phyloP scores from a whole-genome alignment of 352 stramenopile species.

The Phytophthora tubulina region DNA sequence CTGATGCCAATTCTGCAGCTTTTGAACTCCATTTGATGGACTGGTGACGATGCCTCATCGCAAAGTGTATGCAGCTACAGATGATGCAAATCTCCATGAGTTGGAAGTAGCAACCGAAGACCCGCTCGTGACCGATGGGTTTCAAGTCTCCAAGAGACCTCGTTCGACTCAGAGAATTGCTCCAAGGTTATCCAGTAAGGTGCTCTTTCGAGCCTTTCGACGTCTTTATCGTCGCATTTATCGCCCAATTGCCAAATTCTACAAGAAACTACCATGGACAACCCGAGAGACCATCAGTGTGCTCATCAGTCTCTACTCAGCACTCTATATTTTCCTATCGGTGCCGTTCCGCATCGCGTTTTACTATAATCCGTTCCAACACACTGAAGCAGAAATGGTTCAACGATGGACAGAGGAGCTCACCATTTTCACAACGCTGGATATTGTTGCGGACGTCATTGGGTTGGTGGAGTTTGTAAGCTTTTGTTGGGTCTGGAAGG shows the following conservation, averaged over 20 bases:
- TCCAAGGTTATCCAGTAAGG: conserved; percentile 7
- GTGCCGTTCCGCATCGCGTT: conserved; percentile 40
- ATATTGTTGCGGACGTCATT: conserved; percentile 34
- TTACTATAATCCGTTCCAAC: conserved; percentile 35
- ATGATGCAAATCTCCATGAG: conserved; percentile 15
- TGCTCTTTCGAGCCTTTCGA: conserved; percentile 8
- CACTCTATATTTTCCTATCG: conserved; percentile 37
- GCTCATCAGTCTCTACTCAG: conserved; percentile 18
- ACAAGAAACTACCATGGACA: conserved; percentile 35
- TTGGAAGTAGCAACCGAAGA: conserved; percentile 14
- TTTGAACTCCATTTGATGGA: background rate
- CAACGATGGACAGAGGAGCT: conserved; percentile 32
- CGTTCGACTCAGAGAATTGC: background rate
- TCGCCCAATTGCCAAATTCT: conserved; percentile 14
- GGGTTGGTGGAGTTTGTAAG: conserved; percentile 26
- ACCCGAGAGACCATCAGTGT: conserved; percentile 30
- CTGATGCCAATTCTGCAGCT: no score
- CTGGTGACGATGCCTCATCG: conserved; percentile 26
- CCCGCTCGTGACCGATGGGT: background rate
- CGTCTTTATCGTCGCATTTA: conserved; percentile 15
- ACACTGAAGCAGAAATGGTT: conserved; percentile 2
- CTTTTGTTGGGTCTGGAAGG: conserved; percentile 35
- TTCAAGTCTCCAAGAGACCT: background rate
- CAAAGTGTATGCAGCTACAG: conserved; percentile 38
- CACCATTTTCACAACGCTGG: conserved; percentile 23